Conservation (phyloP, 768 basidiomycete species). For the Panaeolus papilionaceus region DNA sequence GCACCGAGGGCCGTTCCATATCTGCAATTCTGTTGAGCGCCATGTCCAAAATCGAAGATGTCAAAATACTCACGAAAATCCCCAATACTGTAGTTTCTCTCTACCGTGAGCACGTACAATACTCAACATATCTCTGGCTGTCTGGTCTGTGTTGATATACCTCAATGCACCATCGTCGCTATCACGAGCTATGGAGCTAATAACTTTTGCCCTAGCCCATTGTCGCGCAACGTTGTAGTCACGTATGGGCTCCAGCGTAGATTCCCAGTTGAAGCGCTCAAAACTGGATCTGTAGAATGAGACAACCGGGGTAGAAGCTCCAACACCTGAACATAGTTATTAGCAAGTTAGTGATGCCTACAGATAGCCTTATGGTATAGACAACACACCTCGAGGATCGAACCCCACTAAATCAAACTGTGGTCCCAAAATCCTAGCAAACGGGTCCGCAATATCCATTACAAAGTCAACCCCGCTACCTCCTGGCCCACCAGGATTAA, state of each 20-base stretch:
- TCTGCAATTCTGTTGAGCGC: slow-evolving; percentile 21
- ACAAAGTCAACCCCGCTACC: slow-evolving; percentile 46
- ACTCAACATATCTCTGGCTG: slow-evolving; percentile 43
- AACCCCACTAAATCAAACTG: slow-evolving; percentile 53
- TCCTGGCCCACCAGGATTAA: slow-evolving; percentile 58
- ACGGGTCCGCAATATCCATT: slow-evolving; percentile 23
- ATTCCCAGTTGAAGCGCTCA: slow-evolving; percentile 38
- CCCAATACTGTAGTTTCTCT: slow-evolving; percentile 42
- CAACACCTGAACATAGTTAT: slow-evolving; percentile 34
- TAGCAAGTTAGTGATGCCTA: not conserved
- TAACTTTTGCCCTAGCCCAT: slow-evolving; percentile 40
- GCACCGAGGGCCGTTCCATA: slow-evolving; percentile 35
- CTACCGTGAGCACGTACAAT: slow-evolving; percentile 40
- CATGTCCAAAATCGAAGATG: not conserved
- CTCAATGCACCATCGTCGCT: slow-evolving; percentile 33
- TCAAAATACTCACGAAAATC: slow-evolving; percentile 31
- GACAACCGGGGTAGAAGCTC: slow-evolving; percentile 38
- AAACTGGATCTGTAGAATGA: slow-evolving; percentile 41
- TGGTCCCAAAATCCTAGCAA: slow-evolving; percentile 43
- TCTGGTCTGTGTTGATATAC: slow-evolving; percentile 43
- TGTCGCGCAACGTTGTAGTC: slow-evolving; percentile 32
- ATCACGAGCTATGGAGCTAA: slow-evolving; percentile 38
- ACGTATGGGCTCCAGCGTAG: slow-evolving; percentile 26
- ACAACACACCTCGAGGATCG: slow-evolving; percentile 47
- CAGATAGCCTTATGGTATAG: not conserved